A percentile compares a stretch with the other conserved stretches of the same genome.
phyloP scores from a whole-genome alignment of 2,329 filamentous ascomycete species.

The Aspergillus jensenii region DNA sequence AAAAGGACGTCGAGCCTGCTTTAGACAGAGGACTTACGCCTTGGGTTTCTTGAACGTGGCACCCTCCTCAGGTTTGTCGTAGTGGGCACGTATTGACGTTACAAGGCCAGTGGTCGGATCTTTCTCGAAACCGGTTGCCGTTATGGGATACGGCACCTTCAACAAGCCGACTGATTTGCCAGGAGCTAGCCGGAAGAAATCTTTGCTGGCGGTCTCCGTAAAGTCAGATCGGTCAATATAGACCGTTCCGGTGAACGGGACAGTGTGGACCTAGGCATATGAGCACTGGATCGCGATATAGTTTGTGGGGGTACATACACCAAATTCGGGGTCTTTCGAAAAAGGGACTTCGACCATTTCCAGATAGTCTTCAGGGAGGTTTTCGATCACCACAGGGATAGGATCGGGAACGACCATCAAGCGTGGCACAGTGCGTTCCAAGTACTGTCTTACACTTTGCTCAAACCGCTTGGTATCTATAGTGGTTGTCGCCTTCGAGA shows the following conservation, averaged over 20 bases:
- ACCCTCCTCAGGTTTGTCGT: not conserved
- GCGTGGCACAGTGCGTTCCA: not conserved
- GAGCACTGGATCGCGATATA: not conserved
- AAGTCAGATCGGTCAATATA: not conserved
- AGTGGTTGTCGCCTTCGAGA: conserved; percentile 66
- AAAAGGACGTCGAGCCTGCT: accelerated
- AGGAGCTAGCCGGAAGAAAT: not conserved
- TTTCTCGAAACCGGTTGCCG: not conserved
- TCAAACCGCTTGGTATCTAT: not conserved
- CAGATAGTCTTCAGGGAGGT: not conserved
- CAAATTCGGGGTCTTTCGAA: not conserved
- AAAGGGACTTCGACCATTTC: not conserved
- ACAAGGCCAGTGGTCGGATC: not conserved
- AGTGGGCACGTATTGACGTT: not conserved
- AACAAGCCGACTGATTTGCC: not conserved
- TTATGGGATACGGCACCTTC: not conserved
- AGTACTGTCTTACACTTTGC: not conserved
- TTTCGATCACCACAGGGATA: not conserved
- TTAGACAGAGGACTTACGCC: not conserved
- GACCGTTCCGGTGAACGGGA: not conserved
- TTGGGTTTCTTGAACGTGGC: not conserved
- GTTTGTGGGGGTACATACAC: not conserved
- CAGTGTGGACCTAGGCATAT: not conserved
- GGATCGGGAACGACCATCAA: not conserved
- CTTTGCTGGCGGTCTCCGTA: not conserved